Conservation (phyloP, 225 moss, liverwort and hornwort genomes). For the Antitrichia curtipendula region DNA sequence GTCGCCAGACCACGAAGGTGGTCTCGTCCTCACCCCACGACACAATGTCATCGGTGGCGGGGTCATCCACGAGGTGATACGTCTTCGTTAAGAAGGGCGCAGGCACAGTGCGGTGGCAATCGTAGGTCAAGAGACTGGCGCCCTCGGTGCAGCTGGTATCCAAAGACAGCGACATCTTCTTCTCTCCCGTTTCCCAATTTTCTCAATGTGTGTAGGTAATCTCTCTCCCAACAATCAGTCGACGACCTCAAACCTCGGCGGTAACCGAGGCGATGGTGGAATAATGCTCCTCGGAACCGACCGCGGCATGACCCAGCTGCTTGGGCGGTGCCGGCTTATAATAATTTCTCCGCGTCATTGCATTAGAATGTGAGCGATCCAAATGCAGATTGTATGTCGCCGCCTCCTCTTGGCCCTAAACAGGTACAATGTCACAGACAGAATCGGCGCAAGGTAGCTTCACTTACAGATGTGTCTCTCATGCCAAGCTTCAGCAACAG, state of each 20-base stretch:
- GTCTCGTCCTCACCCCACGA: conserved; percentile 80
- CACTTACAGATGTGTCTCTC: neutral
- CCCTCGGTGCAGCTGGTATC: conserved; percentile 53
- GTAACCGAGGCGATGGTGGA: neutral
- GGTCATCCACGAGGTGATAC: conserved; percentile 69
- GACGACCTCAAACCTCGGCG: neutral
- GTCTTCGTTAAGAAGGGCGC: conserved; percentile 83
- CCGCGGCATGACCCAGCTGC: neutral
- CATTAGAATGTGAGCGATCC: neutral
- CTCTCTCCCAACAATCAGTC: neutral
- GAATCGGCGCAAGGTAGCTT: neutral
- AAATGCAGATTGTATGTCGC: neutral
- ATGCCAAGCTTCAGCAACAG: neutral
- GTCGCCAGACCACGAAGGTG: conserved; percentile 70
- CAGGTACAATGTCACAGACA: neutral
- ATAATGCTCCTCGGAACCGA: neutral
- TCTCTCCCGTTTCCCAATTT: neutral
- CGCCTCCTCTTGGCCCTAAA: neutral
- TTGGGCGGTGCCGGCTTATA: neutral
- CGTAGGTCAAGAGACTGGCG: conserved; percentile 49
- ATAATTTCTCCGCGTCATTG: neutral
- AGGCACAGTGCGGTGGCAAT: conserved; percentile 68
- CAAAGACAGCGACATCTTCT: conserved; percentile 53
- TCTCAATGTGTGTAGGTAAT: neutral
- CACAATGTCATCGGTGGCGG: conserved; percentile 69